A percentile compares a stretch with the other conserved stretches of the same genome.
Evolutionary conservation across 345 rosid genomes (phyloP).

Genomic region (Pugionium cornutum): DNA sequence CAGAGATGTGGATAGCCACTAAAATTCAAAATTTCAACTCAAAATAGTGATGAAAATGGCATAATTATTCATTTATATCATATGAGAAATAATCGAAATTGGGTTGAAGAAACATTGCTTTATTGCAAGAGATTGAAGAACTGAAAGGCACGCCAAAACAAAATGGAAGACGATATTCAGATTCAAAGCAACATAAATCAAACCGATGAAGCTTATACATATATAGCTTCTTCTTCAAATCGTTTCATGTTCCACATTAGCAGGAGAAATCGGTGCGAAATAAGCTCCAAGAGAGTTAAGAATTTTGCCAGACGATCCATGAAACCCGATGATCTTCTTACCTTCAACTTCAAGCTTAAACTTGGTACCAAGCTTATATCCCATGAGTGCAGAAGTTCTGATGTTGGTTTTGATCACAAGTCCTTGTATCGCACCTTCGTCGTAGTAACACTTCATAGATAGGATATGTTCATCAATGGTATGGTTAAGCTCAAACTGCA

Average conservation of each 20-base stretch:
- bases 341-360: slow-evolving; percentile 23
- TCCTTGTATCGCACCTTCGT: slow-evolving; percentile 24
- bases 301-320: slow-evolving; percentile 27
- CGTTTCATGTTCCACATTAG: not conserved
- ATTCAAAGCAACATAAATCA: not conserved
- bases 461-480: slow-evolving; percentile 20
- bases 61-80: too few species aligned
- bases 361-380: slow-evolving; percentile 20
- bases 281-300: slow-evolving; percentile 38
- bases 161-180: too few species aligned
- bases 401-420: slow-evolving; percentile 33
- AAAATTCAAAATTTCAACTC: too few species aligned
- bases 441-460: slow-evolving; percentile 25
- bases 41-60: too few species aligned
- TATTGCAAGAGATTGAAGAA: too few species aligned
- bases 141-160: too few species aligned
- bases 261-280: slow-evolving; percentile 8
- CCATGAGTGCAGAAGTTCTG: slow-evolving; percentile 25
- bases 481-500: slow-evolving; percentile 31
- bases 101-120: too few species aligned
- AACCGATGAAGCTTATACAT: not conserved
- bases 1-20: too few species aligned
- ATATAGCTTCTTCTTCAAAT: too few species aligned
- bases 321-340: slow-evolving; percentile 35
- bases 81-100: too few species aligned